A percentile compares a stretch with the other conserved stretches of the same genome.
Conservation (phyloP, 1,139 yeast genomes). For the Hanseniaspora uvarum region DNA sequence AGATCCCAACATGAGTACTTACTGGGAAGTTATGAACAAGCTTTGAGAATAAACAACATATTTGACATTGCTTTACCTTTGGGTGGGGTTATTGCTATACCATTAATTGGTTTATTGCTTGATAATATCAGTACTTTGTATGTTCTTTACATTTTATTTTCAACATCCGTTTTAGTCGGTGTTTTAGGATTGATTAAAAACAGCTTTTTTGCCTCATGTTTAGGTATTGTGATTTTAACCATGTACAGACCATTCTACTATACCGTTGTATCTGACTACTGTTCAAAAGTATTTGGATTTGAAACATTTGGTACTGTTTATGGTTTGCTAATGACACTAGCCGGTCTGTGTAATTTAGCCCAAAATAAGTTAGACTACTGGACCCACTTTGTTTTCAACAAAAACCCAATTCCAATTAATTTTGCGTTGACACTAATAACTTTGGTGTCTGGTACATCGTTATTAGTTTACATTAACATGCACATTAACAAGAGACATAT, state of each 20-base stretch:
- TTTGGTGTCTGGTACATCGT: slow-evolving; percentile 42
- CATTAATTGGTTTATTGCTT: slow-evolving; percentile 71
- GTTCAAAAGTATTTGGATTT: slow-evolving; percentile 89
- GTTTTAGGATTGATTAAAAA: slow-evolving; percentile 51
- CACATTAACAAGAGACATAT: slow-evolving; percentile 29
- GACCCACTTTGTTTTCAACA: slow-evolving; percentile 56
- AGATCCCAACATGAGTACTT: slow-evolving; percentile 67
- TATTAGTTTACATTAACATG: slow-evolving; percentile 45
- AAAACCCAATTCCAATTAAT: slow-evolving; percentile 76
- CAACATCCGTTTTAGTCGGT: slow-evolving; percentile 53
- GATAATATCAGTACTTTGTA: slow-evolving; percentile 62
- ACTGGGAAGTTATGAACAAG: slow-evolving; percentile 44
- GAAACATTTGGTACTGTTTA: slow-evolving; percentile 87
- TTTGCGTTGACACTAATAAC: slow-evolving; percentile 44
- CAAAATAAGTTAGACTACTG: slow-evolving; percentile 59
- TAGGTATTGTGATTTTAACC: slow-evolving; percentile 64
- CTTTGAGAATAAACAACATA: slow-evolving; percentile 54
- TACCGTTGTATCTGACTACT: slow-evolving; percentile 81
- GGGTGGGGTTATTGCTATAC: slow-evolving; percentile 78
- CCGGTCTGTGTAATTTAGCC: slow-evolving; percentile 65
- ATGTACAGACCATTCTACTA: slow-evolving; percentile 83
- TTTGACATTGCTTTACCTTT: slow-evolving; percentile 79
- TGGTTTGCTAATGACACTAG: slow-evolving; percentile 70
- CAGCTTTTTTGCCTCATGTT: slow-evolving; percentile 43
- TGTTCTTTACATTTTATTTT: slow-evolving; percentile 45